phyloP scores from a whole-genome alignment of 2,329 filamentous ascomycete species.

The Penicillium sp. region DNA sequence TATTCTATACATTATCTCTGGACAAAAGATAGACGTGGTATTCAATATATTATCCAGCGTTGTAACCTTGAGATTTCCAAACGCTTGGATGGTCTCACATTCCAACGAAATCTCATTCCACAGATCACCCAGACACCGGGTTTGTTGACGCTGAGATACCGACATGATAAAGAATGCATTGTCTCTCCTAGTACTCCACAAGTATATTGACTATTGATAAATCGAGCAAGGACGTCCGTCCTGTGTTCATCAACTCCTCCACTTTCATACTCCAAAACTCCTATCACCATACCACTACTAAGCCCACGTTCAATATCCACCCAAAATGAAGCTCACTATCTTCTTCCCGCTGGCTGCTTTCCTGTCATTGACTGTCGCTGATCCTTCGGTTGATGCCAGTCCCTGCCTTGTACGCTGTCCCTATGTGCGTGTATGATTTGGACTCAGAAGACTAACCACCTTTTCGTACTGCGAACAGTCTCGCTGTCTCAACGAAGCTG shows the following conservation, averaged over 20 bases:
- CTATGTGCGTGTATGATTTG: not conserved
- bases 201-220: slow-evolving; percentile 4
- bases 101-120: slow-evolving; percentile 6
- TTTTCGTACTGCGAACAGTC: not conserved
- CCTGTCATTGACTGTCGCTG: slow-evolving; percentile 15
- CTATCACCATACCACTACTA: not conserved
- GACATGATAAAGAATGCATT: not conserved
- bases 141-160: not conserved
- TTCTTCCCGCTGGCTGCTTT: slow-evolving; percentile 19
- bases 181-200: not conserved
- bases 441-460: slow-evolving; percentile 3
- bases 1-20: not conserved
- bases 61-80: not conserved
- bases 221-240: not conserved
- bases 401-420: slow-evolving; percentile 11
- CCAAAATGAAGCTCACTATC: slow-evolving; percentile 21
- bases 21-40: not conserved
- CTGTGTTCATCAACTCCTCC: not conserved
- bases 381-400: slow-evolving; percentile 5
- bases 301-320: not conserved
- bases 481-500: slow-evolving; percentile 15
- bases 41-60: not conserved
- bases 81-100: slow-evolving; percentile 1
- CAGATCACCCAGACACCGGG: slow-evolving; percentile 1
- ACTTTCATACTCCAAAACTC: not conserved